Evolutionary conservation across 371 early-diverging fungal genomes (phyloP).

Genomic region (Mortierella polycephala): DNA sequence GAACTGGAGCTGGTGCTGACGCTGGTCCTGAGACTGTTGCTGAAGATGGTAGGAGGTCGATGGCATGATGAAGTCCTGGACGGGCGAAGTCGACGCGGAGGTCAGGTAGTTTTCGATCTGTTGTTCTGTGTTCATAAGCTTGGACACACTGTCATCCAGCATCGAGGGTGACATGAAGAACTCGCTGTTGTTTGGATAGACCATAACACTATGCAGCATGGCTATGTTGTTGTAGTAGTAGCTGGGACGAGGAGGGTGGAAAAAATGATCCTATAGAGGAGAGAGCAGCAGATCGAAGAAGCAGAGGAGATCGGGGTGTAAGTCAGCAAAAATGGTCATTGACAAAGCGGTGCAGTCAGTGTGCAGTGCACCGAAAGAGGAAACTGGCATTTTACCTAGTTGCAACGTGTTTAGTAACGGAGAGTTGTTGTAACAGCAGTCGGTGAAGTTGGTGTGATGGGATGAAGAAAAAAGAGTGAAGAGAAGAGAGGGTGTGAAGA

Average conservation of each 20-base stretch:
- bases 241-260: neutral
- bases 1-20: constrained; percentile 40
- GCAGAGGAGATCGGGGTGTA: no score
- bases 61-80: constrained; percentile 38
- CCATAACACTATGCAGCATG: constrained; percentile 50
- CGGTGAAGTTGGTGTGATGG: no score
- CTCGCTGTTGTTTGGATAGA: constrained; percentile 35
- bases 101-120: constrained; percentile 38
- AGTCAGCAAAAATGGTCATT: no score
- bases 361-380: no score
- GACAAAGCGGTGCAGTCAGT: no score
- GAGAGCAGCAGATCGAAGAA: neutral
- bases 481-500: no score
- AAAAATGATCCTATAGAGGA: neutral
- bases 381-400: no score
- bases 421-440: no score
- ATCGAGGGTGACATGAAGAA: constrained; percentile 29
- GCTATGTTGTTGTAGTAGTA: constrained; percentile 6
- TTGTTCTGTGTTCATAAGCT: constrained; percentile 27
- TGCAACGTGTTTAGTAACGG: no score
- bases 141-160: constrained; percentile 40
- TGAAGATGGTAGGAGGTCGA: constrained; percentile 15
- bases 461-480: no score
- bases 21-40: constrained; percentile 42
- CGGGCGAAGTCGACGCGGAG: constrained; percentile 33